Evolutionary conservation across 768 basidiomycete species (phyloP).

Genomic region (Kwoniella mangroviensis): DNA sequence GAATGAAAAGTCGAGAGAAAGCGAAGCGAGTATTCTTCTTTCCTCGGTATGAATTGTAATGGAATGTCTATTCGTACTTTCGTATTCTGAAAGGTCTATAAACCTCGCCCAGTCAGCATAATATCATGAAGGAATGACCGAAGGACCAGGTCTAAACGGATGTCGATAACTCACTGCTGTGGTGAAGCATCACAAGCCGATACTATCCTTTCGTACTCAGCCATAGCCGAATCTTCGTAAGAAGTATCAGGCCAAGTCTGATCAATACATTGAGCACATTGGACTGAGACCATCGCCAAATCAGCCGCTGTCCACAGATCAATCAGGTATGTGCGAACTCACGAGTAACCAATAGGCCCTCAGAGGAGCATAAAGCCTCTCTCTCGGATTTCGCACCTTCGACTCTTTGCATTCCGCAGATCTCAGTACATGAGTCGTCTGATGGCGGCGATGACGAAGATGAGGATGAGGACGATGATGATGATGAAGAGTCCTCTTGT

Average conservation of each 20-base stretch:
- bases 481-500: not conserved
- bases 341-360: conserved; percentile 44
- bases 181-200: conserved; percentile 34
- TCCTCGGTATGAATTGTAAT: not conserved
- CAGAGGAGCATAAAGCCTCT: conserved; percentile 41
- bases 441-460: not conserved
- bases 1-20: no score
- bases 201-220: conserved; percentile 49
- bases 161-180: conserved; percentile 34
- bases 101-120: not conserved
- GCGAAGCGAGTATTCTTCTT: not conserved
- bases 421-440: conserved; percentile 26
- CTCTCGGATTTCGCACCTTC: conserved; percentile 41
- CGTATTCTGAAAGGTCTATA: conserved; percentile 9
- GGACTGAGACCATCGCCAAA: conserved; percentile 22
- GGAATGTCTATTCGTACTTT: conserved; percentile 1
- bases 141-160: no score
- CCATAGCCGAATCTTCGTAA: conserved; percentile 47
- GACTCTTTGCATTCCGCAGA: conserved; percentile 33
- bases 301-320: no score
- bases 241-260: conserved; percentile 44
- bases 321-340: conserved; percentile 18
- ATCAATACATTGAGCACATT: conserved; percentile 52
- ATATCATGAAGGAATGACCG: not conserved
- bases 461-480: not conserved